Base-by-base conservation (phyloP, 2,329 filamentous ascomycete genomes). In the Fusarium sp. region DNA sequence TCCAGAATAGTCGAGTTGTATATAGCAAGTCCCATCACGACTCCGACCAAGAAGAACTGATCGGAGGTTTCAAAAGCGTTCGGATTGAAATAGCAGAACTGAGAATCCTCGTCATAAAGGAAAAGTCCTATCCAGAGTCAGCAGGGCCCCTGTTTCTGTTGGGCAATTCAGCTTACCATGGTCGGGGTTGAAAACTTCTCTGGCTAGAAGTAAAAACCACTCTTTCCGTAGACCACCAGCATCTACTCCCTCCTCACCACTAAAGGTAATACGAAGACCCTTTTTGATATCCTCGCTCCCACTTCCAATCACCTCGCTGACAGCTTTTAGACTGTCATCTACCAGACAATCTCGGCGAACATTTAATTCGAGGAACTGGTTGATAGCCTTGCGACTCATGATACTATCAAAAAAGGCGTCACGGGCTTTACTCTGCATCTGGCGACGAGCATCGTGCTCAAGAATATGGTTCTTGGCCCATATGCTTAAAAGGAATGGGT, bases 1-100 rank as follows among this genome's bases (percentile, higher is more conserved):
- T 98, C 95, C 24, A 98, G 86, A 75, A 98, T 98, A 1, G 94
- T 98, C 6, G 94, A 97, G 82, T 98, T 98, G 84, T 98, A 97
- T 70, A 98, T 97, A 20, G 95, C 95, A 66, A 98, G 86, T 2
- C 95, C 95, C 62, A 98, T 88, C 13, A 98, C 88, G 18, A 96
- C 94, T 2, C 95, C 95, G 35, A 98, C 93, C 28, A 98, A 87
- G 80, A 96, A 97, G 82, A 94, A 98, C 75, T 97, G 94, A 79
- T 98, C 94, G 1, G 94, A 95, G 0, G 94, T 95, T 81, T 98
- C 95, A 76, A 98, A 95, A 22, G 93, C 94, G 79, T 92, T 90
- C 0, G 95, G 93, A 80, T 98, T 98, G 84, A 98, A 98, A 82
- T 98, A 98, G 83, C 95, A 98, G 79, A 93, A 94, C 52, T 90